phyloP scores from a whole-genome alignment of 805 yeast species.

The Ogataea sp. region DNA sequence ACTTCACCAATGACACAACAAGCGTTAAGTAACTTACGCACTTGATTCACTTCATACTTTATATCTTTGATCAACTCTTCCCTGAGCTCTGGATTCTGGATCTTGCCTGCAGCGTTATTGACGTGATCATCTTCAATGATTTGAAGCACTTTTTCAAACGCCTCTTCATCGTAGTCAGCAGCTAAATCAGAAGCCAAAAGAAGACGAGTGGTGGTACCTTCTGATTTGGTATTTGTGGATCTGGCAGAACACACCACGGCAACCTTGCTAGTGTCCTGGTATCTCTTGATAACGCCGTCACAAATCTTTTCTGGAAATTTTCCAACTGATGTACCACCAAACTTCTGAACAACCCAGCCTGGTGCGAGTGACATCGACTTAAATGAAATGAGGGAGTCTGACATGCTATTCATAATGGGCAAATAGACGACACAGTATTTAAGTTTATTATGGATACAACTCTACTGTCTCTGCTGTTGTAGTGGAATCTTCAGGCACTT shows the following conservation, averaged over 20 bases:
- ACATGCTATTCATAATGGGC: too few species aligned
- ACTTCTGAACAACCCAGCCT: slow-evolving; percentile 83
- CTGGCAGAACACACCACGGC: slow-evolving; percentile 97
- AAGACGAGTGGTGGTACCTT: slow-evolving; percentile 90
- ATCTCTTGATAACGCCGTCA: slow-evolving; percentile 71
- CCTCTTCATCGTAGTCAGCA: slow-evolving; percentile 40
- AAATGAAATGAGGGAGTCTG: background rate
- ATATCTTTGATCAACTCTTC: slow-evolving; percentile 51
- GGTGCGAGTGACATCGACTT: slow-evolving; percentile 3
- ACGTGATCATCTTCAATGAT: slow-evolving; percentile 74
- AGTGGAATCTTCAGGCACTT: too few species aligned
- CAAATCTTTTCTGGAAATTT: slow-evolving; percentile 84
- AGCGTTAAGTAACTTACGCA: slow-evolving; percentile 69
- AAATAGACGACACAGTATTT: too few species aligned
- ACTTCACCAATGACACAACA: slow-evolving; percentile 90
- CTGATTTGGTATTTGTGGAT: slow-evolving; percentile 82
- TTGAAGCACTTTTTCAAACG: slow-evolving; percentile 48
- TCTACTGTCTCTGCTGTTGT: too few species aligned
- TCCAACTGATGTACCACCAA: slow-evolving; percentile 97
- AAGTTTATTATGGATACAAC: too few species aligned
- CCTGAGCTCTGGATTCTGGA: slow-evolving; percentile 39
- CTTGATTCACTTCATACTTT: slow-evolving; percentile 55
- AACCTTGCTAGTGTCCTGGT: slow-evolving; percentile 47
- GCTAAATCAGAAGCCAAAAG: slow-evolving; percentile 79
- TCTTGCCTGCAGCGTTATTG: slow-evolving; percentile 52